phyloP scores from a whole-genome alignment of 352 stramenopile species.

The Phytophthora constricta region DNA sequence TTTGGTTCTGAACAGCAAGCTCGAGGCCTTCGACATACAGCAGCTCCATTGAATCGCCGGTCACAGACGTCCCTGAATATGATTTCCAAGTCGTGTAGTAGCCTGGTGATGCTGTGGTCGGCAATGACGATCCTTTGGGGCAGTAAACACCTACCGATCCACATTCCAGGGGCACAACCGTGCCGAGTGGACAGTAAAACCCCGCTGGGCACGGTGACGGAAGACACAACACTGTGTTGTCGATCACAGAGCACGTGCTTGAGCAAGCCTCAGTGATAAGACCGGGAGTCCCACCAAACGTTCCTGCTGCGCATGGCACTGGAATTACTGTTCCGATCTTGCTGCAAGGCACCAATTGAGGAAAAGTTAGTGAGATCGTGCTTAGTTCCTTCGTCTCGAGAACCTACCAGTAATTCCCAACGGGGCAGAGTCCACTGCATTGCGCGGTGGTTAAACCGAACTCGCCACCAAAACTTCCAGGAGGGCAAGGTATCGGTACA shows the following conservation, averaged over 20 bases:
- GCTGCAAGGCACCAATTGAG: constrained; percentile 29
- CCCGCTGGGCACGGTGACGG: constrained; percentile 57
- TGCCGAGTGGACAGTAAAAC: constrained; percentile 63
- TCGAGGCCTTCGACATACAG: constrained; percentile 50
- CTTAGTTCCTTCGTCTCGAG: not conserved
- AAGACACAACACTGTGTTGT: constrained; percentile 33
- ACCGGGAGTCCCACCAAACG: constrained; percentile 41
- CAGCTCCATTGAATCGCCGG: constrained; percentile 29
- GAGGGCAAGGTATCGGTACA: constrained; percentile 53
- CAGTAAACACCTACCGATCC: constrained; percentile 53
- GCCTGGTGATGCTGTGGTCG: constrained; percentile 43
- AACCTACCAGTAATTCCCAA: constrained; percentile 65
- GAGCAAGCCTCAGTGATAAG: constrained; percentile 61
- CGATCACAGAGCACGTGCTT: constrained; percentile 36
- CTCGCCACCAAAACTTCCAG: constrained; percentile 52
- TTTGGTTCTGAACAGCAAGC: constrained; percentile 43
- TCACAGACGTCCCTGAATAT: constrained; percentile 11
- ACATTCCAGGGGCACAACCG: constrained; percentile 40
- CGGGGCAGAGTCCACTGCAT: constrained; percentile 60
- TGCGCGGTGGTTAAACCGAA: constrained; percentile 37
- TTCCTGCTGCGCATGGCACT: constrained; percentile 51
- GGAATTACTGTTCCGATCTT: constrained; percentile 45
- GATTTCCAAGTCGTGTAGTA: constrained; percentile 68
- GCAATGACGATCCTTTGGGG: constrained; percentile 47
- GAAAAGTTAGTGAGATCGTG: not conserved